Evolutionary conservation across 176 grass and related monocot species (phyloP), one percentile per base, ranked within the genome.

Genomic region (Eleusine indica): DNA sequence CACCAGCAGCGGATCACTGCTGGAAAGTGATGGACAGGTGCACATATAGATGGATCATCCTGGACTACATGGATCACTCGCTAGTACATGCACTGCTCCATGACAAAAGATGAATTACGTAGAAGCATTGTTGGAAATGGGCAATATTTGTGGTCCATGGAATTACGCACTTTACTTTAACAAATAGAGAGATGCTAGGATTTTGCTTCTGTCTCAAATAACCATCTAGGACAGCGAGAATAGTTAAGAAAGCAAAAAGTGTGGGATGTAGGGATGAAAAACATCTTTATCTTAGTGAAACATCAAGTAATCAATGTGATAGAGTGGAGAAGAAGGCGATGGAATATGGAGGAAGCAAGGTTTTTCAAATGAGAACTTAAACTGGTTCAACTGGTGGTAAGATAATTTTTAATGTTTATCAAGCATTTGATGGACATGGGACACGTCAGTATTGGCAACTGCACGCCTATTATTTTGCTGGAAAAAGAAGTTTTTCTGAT

Each of bases 21-120:
- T 64, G 6, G 78, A 63, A 83, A 83, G 57, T 64, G 70, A 74
- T 73, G 57, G 70, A 51, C 43, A 9, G 28, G 70, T 39, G 28
- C 56, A 74, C 18, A 66, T 39, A 61, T 60, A 56, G 42, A 49
- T 47, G 39, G 22, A 72, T 72, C 52, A 72, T 41, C 28, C 39
- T 73, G 14, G 79, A 81, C 18, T 81, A 44, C 19, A 70, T 35
- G 9, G 47, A 16, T 73, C 46, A 49, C 25, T 22, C 28, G n/a
- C 37, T 25, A 65, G 30, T 38, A 38, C 25, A 49, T 28, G 12
- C 80, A 83, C 11, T 38, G 1, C 39, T 61, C 46, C 56, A 82
- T 57, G 39, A 41, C 1, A 80, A 69, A 47, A 42, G 7, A 13
- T 28, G 14, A 49, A 73, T 32, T 64, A 57, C 3, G 4, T 61